Evolutionary conservation across 2,329 filamentous ascomycete species (phyloP).

Genomic region (Dactylonectria estremocensis): DNA sequence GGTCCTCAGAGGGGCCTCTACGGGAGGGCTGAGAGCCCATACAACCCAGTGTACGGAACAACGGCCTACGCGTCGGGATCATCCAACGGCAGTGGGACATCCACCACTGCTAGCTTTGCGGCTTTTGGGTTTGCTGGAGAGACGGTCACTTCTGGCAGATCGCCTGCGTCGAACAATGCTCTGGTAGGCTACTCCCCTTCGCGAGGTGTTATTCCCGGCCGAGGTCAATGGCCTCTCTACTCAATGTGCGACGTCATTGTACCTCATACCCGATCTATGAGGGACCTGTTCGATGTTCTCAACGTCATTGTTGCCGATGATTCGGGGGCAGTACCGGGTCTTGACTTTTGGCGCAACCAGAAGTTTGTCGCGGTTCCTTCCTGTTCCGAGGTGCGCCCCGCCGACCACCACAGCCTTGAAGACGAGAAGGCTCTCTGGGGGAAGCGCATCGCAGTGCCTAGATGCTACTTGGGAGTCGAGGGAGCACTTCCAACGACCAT

Average conservation of each 20-base stretch:
- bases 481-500: conserved; percentile 30
- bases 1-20: conserved; percentile 72
- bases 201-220: conserved; percentile 27
- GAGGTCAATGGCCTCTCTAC: conserved; percentile 37
- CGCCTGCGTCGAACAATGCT: conserved; percentile 55
- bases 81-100: conserved; percentile 68
- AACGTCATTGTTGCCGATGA: conserved; percentile 28
- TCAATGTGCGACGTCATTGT: conserved; percentile 31
- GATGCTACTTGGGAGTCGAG: conserved; percentile 20
- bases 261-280: conserved; percentile 25
- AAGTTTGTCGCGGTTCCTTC: conserved; percentile 20
- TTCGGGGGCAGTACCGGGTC: neutral
- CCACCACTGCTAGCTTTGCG: conserved; percentile 65
- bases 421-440: conserved; percentile 18
- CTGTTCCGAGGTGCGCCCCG: conserved; percentile 9
- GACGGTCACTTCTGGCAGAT: conserved; percentile 69
- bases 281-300: conserved; percentile 31
- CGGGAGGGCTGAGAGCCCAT: conserved; percentile 70
- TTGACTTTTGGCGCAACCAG: conserved; percentile 37
- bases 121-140: conserved; percentile 69
- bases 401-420: conserved; percentile 10
- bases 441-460: conserved; percentile 31
- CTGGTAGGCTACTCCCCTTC: conserved; percentile 36
- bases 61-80: conserved; percentile 71
- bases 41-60: conserved; percentile 67